Evolutionary conservation across 164 flowering plant species (phyloP), one percentile per base, ranked within the genome.

Genomic region (Amborella trichopoda): DNA sequence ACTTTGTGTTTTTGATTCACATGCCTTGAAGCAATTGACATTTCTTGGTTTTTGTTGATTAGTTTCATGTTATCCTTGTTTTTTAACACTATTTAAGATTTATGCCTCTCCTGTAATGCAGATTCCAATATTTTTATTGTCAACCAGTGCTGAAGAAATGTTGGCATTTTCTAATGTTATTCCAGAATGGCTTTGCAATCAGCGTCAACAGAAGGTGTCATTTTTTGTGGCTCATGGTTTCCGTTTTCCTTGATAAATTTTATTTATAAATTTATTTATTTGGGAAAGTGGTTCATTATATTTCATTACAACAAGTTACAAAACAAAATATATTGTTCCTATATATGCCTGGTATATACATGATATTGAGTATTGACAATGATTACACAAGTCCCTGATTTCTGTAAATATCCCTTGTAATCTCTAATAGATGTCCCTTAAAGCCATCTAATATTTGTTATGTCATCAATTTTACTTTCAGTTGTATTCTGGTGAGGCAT

Each of bases 151-250:
- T 46, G 83, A 76, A 68, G 94, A 87, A 52, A 47, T 80, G 24
- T 53, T 91, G 58, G 74, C 90, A 12, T 80, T 51, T 48, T 50
- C 78, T 6, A 82, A 76, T 73, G 53, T 72, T 12, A 68, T 87
- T 37, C 99, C 95, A 37, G 99, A 91, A 63, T 91, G 99, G 96
- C 58, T 91, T 22, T 80, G 82, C 62, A 59, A 69, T 62, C 66
- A 74, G 47, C 70, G 81, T 23, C 95, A 87, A 61, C 75, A 82
- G 46, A 80, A 77, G 77, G 98, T 80, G 56, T 17, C 1, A 0
- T 28, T 14, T 47, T 24, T 20, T 30, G 50, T n/a, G n/a, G n/a
- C n/a, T n/a, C n/a, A n/a, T n/a, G n/a, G n/a, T n/a, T n/a, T n/a
- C n/a, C n/a, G n/a, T n/a, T n/a, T 26, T 28, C 14, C n/a, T 32